Evolutionary conservation across 1,139 yeast species (phyloP), one percentile per base, ranked within the genome.

Genomic region (Hansenula lynferdii): DNA sequence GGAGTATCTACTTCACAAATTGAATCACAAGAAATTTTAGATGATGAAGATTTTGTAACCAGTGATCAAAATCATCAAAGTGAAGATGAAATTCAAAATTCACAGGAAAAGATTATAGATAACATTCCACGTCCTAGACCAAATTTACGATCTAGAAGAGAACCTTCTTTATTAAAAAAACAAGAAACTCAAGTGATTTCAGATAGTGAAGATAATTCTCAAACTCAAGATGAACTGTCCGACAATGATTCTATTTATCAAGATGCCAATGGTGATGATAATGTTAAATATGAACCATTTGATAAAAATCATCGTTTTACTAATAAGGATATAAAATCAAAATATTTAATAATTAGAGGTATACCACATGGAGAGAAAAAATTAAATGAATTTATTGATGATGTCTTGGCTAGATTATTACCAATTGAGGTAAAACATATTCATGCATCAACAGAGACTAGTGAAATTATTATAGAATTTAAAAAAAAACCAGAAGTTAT

Each of bases 311-410:
- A 20, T 7, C 7, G 9, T 10, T 25, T 30, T 6, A 8, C 10
- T 9, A 8, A 5, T 7, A n/a, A 8, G 6, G 34, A 35, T 21
- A 11, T 30, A 4, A 15, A 15, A 10, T 25, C 34, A 3, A 14
- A 19, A 14, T 30, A 19, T 24, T 16, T 35, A 14, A 35, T 35
- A 15, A 16, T 35, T 8, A 24, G 30, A 35, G 11, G 28, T 18
- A 19, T 22, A 5, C 28, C 30, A 18, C 5, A 14, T 5, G 21
- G 9, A 18, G 21, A 35, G 14, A 27, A 17, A 28, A 23, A 26
- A 14, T 16, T 26, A n/a, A 23, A 24, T 15, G 16, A 17, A 11
- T 30, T 31, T 16, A 18, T 21, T 23, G 12, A 23, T 6, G 27
- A 33, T 28, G 8, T 31, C 12, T 8, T 31, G 11, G 14, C 12